Conservation (phyloP, 108 stramenopile genomes). For the Seminavis robusta region DNA sequence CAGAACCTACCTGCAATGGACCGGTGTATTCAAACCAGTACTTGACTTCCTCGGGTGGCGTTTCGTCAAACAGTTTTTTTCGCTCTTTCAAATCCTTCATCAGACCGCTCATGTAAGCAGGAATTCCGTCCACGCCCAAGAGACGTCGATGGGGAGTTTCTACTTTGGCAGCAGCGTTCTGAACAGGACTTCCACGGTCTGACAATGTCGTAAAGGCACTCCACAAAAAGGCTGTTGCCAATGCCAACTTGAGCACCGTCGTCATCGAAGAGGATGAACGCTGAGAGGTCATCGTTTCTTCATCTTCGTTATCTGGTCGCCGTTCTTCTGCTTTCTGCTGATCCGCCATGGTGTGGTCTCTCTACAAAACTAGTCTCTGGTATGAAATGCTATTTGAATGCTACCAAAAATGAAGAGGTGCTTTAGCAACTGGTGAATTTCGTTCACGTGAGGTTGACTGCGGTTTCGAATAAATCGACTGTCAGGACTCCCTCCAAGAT, state of each 20-base stretch:
- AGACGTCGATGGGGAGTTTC: not conserved
- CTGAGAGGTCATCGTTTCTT: not conserved
- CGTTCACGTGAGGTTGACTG: too few species aligned
- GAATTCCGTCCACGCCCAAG: constrained; percentile 26
- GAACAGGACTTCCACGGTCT: not conserved
- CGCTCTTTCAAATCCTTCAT: constrained; percentile 66
- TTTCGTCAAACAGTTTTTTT: constrained; percentile 80
- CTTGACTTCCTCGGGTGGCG: constrained; percentile 84
- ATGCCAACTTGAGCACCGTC: constrained; percentile 14
- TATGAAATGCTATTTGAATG: too few species aligned
- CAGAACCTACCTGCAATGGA: constrained; percentile 70
- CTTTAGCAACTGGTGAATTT: too few species aligned
- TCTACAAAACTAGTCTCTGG: too few species aligned
- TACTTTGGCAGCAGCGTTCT: not conserved
- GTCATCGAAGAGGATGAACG: not conserved
- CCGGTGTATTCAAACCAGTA: constrained; percentile 92
- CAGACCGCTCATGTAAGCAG: constrained; percentile 67
- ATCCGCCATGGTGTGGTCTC: too few species aligned
- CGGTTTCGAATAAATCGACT: too few species aligned
- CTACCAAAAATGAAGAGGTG: too few species aligned
- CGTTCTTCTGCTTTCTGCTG: not conserved
- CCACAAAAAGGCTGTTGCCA: constrained; percentile 8
- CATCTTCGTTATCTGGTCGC: not conserved
- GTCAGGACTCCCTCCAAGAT: too few species aligned
- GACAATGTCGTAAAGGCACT: constrained; percentile 10